Percentiles rank a stretch among this genome's conserved stretches.
These are phyloP conservation scores for Sphaceloma murrayae DNA, from an alignment of 2,329 filamentous ascomycete species.

Conservation along the genomic window DNA sequence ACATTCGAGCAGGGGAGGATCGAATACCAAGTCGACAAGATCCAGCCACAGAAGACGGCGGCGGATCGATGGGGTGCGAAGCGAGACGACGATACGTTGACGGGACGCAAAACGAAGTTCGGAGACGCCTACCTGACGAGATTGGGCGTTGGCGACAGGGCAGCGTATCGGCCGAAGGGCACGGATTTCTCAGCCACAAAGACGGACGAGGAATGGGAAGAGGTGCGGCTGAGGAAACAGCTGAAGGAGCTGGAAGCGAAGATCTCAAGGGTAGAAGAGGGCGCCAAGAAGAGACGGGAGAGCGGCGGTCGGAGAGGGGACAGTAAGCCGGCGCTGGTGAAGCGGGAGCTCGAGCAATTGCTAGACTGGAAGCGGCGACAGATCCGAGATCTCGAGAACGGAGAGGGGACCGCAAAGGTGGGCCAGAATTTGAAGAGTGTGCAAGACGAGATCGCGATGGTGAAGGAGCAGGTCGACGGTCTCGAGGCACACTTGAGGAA, in stretches of 20 bases:
- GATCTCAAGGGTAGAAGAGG: constrained; percentile 71
- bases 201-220: constrained; percentile 90
- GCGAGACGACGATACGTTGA: constrained; percentile 68
- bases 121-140: constrained; percentile 93
- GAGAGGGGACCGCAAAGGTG: constrained; percentile 56
- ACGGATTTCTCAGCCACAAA: constrained; percentile 84
- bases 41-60: constrained; percentile 47
- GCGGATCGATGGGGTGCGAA: constrained; percentile 69
- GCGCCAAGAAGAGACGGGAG: constrained; percentile 42
- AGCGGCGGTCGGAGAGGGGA: constrained; percentile 51
- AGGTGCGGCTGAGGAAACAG: constrained; percentile 88
- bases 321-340: constrained; percentile 80
- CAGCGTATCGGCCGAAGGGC: constrained; percentile 68
- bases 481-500: constrained; percentile 72
- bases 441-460: constrained; percentile 73
- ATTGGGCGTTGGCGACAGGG: constrained; percentile 65
- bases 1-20: constrained; percentile 95
- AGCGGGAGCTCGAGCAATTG: constrained; percentile 86
- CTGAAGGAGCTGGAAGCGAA: constrained; percentile 81
- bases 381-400: constrained; percentile 64
- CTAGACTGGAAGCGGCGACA: constrained; percentile 87
- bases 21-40: constrained; percentile 83
- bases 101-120: constrained; percentile 91
- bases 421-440: constrained; percentile 68
- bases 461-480: constrained; percentile 91